These are phyloP conservation scores for Phytophthora boehmeriae DNA, from an alignment of 352 stramenopile genomes.

Conservation along the genomic window DNA sequence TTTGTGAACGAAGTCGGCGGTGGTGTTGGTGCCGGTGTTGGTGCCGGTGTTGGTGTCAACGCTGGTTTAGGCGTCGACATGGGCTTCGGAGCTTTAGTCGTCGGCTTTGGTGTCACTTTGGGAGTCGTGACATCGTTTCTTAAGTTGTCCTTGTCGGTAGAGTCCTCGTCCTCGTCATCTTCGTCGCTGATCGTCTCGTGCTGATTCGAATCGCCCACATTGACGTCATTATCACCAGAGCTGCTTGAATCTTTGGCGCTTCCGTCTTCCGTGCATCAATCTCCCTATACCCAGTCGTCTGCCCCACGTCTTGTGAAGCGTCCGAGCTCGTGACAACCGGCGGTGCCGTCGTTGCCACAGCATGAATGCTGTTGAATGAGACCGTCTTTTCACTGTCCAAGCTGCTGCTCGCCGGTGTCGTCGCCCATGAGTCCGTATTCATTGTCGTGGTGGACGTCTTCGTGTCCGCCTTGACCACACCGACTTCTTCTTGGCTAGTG, in stretches of 20 bases:
- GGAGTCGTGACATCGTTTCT: constrained; percentile 8
- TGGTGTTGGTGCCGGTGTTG: constrained; percentile 15
- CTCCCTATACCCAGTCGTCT: background rate
- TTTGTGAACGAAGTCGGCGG: background rate
- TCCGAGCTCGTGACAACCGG: constrained; percentile 4
- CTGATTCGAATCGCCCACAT: constrained; percentile 8
- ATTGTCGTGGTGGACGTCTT: constrained; percentile 19
- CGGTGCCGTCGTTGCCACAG: constrained; percentile 12
- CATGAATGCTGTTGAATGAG: constrained; percentile 19
- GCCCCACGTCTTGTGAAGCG: background rate
- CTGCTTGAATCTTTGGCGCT: background rate
- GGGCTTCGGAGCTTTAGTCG: background rate
- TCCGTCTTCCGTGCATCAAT: no score
- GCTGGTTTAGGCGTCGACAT: background rate
- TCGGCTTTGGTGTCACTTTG: background rate
- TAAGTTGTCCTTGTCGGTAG: background rate
- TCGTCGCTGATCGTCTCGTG: constrained; percentile 8
- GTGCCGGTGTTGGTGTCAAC: constrained; percentile 8
- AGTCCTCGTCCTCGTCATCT: background rate
- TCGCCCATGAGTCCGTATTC: constrained; percentile 13
- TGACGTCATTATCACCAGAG: background rate
- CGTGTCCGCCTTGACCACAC: constrained; percentile 24
- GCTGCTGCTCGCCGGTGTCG: constrained; percentile 14
- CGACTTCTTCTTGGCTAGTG: constrained; percentile 5
- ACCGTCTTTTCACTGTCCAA: constrained; percentile 19